Percentiles rank a stretch among this genome's conserved stretches.
phyloP scores from a whole-genome alignment of 2,329 filamentous ascomycete species.

The Cladosporium sp. region DNA sequence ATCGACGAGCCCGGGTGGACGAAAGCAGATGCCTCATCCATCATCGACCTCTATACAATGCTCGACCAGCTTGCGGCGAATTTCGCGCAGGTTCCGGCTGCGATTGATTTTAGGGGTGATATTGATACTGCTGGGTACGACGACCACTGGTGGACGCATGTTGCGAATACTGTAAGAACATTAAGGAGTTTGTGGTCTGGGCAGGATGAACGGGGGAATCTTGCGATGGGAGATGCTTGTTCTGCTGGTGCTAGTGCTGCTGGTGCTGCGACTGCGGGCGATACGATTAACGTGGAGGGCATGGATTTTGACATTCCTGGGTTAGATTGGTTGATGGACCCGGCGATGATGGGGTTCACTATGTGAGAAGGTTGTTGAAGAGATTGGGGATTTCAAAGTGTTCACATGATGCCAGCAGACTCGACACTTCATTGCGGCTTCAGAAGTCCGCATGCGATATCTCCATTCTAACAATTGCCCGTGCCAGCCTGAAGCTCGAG shows the following conservation, averaged over 20 bases:
- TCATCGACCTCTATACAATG: not conserved
- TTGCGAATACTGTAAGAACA: not conserved
- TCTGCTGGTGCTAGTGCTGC: not conserved
- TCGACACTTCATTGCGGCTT: not conserved
- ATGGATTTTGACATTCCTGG: constrained; percentile 15
- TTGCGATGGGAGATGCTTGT: not conserved
- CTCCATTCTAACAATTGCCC: not conserved
- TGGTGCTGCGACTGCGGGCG: not conserved
- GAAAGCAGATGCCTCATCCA: not conserved
- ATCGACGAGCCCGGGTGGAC: constrained; percentile 18
- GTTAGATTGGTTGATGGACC: constrained; percentile 18
- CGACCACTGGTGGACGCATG: constrained; percentile 13
- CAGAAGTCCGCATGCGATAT: not conserved
- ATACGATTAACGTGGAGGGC: constrained; percentile 1
- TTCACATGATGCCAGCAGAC: not conserved
- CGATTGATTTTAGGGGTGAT: not conserved
- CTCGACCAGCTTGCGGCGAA: constrained; percentile 2
- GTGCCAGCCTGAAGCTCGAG: not conserved
- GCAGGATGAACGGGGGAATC: not conserved
- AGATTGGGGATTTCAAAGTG: not conserved
- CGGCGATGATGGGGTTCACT: constrained; percentile 7
- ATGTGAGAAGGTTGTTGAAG: not conserved
- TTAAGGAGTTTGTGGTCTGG: constrained; percentile 4
- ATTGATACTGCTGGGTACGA: not conserved
- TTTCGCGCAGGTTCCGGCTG: constrained; percentile 3